Base-by-base conservation (phyloP, 805 yeast species). In the Hanseniaspora pseudoguilliermondii region DNA sequence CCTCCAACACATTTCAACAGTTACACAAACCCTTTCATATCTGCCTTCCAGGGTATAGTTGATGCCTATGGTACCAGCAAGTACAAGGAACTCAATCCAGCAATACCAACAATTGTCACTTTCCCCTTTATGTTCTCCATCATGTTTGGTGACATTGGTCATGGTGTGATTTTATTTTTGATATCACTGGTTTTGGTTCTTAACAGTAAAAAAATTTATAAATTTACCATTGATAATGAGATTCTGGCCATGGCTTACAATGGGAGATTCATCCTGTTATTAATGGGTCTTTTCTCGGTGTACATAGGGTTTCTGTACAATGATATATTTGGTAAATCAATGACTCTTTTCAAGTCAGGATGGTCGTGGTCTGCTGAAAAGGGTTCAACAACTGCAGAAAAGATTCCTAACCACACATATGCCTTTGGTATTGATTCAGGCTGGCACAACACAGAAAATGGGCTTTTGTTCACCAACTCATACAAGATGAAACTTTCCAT, bases 61-160 rank as follows among this genome's bases (percentile, higher is more conserved):
- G 98, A 93, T 69, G 93, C 97, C 2, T 93, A 93, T 70, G 98
- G 97, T 63, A 76, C 88, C 57, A 93, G 96, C 10, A 79, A 88
- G 2, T 93, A 93, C 71, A 83, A 88, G 63, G 98, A 93, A 70
- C 93, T 93, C 32, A 93, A 93, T 69, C 96, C 98, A 5, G 98
- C 95, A 55, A 74, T 93, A 60, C 91, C 98, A 4, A 91, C 98
- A 1, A 80, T 88, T 48, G 84, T 93, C 27, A 93, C 98, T 0
- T 93, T 93, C 74, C 98, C 98, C 25, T 93, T 93, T 69, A 86
- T 93, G 95, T 93, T 93, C 73, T 97, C 98, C 32, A 84, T 93
- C 64, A 93, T 93, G 98, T 93, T 93, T 75, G 98, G 98, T 75
- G 98, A 93, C 73, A 68, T 90, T 58, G 98, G 98, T 16, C 98